Evolutionary conservation across 78 protist genomes (phyloP), one percentile per base, ranked within the genome.

Genomic region (Dictyostelium citrinum): DNA sequence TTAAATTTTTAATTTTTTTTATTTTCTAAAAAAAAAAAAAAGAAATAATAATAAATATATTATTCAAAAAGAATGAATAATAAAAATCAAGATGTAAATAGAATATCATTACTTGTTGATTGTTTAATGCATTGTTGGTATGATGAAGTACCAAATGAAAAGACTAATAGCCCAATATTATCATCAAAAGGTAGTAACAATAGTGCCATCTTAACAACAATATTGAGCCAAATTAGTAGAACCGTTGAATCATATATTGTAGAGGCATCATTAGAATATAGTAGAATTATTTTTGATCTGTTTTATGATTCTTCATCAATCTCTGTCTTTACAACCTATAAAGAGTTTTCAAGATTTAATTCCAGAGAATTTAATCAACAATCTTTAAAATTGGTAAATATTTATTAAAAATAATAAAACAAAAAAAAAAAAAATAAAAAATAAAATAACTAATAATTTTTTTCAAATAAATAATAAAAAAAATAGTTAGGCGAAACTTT

Each of bases 251-350:
- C 91, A 35, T 51, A 29, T 39, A 31, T 84, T 16, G 49, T 45
- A 12, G 91, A 84, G 64, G 31, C 91, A 9, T 17, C 77, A 16
- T 51, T 84, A n/a, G 91, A 84, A 39, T 84, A 84, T 27, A 33
- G 91, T 75, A 72, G 91, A 75, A 46, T 84, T 2, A 10, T 84
- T 14, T 84, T 58, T 60, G 91, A 84, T 16, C 31, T 84, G 17
- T 84, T 84, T 64, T 75, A 75, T 84, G 75, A 72, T 16, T 51
- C 39, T 29, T 58, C 37, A 11, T 37, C 82, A 1, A 14, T 84
- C 3, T 72, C 83, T 29, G 35, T 84, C 10, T 84, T 84, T 39
- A 58, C 91, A 20, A 55, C 91, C 7, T 14, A 74, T 17, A 29
- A 72, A 33, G 51, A 60, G 20, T 60, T 64, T 33, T 29, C 27